A percentile compares a stretch with the other conserved stretches of the same genome.
phyloP scores from a whole-genome alignment of 2,329 filamentous ascomycete species.

The Penicillium sp. region DNA sequence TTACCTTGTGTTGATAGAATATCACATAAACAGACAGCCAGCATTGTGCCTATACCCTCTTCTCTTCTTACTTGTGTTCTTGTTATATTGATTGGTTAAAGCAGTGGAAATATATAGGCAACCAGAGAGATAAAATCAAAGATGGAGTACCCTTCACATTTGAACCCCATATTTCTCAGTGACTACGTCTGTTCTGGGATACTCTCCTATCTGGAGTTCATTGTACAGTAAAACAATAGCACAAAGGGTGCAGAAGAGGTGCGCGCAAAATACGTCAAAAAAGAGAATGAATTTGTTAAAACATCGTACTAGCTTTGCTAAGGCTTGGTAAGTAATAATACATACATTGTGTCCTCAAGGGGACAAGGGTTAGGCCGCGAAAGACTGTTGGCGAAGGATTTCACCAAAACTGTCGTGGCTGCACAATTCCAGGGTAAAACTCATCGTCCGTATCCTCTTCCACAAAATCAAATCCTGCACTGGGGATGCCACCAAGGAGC shows the following conservation, averaged over 20 bases:
- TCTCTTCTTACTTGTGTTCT: not conserved
- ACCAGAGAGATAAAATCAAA: not conserved
- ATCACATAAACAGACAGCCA: not conserved
- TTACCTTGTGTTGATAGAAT: not conserved
- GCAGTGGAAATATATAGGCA: not conserved
- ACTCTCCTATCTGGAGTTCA: not conserved
- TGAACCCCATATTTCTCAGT: not conserved
- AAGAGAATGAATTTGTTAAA: not conserved
- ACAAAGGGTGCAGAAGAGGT: not conserved
- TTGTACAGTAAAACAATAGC: not conserved
- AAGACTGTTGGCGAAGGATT: not conserved
- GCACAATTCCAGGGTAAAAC: conserved; percentile 3
- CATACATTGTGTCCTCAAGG: not conserved
- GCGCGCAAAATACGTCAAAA: not conserved
- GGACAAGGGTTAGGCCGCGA: not conserved
- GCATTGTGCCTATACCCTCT: not conserved
- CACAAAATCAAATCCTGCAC: not conserved
- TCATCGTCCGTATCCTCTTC: conserved; percentile 6
- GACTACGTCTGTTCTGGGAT: not conserved
- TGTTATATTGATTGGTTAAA: too few species aligned
- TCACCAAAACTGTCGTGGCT: not conserved
- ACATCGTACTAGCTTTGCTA: not conserved
- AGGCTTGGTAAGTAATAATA: not conserved
- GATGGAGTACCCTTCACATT: not conserved
- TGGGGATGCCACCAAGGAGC: not conserved